Percentiles rank a stretch among this genome's conserved stretches.
These are phyloP conservation scores for Magnolia kwangsiensis DNA, from an alignment of 164 flowering plant genomes.

Conservation along the genomic window DNA sequence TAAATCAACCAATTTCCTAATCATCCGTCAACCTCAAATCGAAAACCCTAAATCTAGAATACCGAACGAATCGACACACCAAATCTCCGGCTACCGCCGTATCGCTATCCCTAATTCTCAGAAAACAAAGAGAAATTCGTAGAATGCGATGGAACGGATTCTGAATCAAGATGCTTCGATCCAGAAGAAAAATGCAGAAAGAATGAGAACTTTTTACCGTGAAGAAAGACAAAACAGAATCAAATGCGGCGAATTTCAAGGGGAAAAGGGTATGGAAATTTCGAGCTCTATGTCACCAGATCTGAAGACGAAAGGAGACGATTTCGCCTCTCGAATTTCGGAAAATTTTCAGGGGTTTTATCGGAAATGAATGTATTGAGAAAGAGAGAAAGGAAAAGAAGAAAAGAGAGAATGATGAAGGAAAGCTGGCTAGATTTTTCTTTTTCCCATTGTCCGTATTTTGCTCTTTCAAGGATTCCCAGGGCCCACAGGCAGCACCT, in stretches of 20 bases:
- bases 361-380: not conserved
- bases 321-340: constrained; percentile 2
- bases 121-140: not conserved
- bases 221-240: not conserved
- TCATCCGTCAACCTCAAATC: not conserved
- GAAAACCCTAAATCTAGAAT: not conserved
- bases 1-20: not conserved
- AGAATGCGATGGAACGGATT: not conserved
- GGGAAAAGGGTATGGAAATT: not conserved
- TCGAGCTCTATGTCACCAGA: not conserved
- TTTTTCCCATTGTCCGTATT: not conserved
- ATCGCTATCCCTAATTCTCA: constrained; percentile 13
- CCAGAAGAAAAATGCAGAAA: not conserved
- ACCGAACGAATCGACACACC: not conserved
- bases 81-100: not conserved
- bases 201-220: not conserved
- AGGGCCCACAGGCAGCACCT: no score
- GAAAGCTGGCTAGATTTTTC: constrained; percentile 13
- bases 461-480: no score
- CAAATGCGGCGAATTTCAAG: not conserved
- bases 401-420: not conserved
- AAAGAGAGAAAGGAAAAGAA: not conserved
- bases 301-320: constrained; percentile 5
- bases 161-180: not conserved
- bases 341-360: not conserved